phyloP scores from a whole-genome alignment of 768 basidiomycete species.

The Pisolithus tinctorius region DNA sequence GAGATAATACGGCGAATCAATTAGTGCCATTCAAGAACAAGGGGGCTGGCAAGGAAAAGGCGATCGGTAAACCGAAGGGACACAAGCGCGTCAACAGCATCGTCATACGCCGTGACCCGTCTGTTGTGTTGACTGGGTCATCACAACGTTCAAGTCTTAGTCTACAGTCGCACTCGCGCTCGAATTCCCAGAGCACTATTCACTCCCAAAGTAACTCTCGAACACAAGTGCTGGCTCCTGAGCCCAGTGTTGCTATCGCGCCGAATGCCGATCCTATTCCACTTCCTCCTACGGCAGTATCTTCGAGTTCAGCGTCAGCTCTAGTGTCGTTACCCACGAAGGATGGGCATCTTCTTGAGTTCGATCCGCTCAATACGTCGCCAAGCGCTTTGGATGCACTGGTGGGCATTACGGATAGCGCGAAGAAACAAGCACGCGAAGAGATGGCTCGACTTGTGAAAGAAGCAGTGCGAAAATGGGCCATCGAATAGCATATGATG shows the following conservation, averaged over 20 bases:
- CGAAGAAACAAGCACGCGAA: conserved; percentile 74
- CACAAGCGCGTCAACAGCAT: conserved; percentile 50
- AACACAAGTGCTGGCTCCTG: conserved; percentile 13
- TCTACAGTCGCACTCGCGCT: conserved; percentile 34
- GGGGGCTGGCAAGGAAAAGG: conserved; percentile 21
- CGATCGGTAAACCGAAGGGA: conserved; percentile 10
- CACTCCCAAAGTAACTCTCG: conserved; percentile 41
- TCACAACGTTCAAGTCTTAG: conserved; percentile 15
- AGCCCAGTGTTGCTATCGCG: conserved; percentile 10
- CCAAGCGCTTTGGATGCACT: conserved; percentile 67
- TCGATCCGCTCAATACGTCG: conserved; percentile 74
- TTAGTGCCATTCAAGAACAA: conserved; percentile 8
- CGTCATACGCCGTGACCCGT: conserved; percentile 53
- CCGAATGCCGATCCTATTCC: conserved; percentile 1
- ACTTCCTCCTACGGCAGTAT: not conserved
- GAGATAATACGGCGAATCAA: not conserved
- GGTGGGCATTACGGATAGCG: conserved; percentile 72
- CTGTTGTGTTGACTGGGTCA: conserved; percentile 32
- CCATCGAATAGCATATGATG: conserved; percentile 32
- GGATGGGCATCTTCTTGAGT: conserved; percentile 78
- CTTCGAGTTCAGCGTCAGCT: conserved; percentile 37
- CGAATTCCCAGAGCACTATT: conserved; percentile 46
- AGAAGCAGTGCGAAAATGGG: conserved; percentile 74
- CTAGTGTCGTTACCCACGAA: conserved; percentile 72
- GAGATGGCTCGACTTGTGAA: conserved; percentile 71